Evolutionary conservation across 192 early-diverging fungal genomes (phyloP).

Genomic region (Entomortierella parvispora): DNA sequence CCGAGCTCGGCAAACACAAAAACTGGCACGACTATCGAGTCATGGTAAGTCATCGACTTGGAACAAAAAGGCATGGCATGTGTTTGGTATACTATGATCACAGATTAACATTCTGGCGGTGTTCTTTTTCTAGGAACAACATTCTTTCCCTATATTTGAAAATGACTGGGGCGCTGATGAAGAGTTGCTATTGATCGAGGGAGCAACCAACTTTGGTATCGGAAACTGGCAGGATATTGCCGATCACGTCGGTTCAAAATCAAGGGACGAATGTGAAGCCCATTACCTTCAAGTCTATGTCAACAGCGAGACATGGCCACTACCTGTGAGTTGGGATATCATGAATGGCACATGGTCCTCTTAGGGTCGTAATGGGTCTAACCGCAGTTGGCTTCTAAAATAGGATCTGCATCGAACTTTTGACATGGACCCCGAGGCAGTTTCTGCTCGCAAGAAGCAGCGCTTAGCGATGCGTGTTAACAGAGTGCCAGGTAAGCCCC

Average conservation of each 20-base stretch:
- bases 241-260: slow-evolving; percentile 92
- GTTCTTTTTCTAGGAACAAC: slow-evolving; percentile 66
- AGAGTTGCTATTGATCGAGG: slow-evolving; percentile 93
- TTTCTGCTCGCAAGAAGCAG: slow-evolving; percentile 48
- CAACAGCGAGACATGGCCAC: slow-evolving; percentile 79
- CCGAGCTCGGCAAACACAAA: slow-evolving; percentile 82
- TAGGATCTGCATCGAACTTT: slow-evolving; percentile 77
- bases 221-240: slow-evolving; percentile 98
- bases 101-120: background rate
- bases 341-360: too few relatives aligned
- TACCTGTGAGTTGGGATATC: slow-evolving; percentile 68
- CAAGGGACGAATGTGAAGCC: slow-evolving; percentile 84
- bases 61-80: too few relatives aligned
- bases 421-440: slow-evolving; percentile 63
- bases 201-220: slow-evolving; percentile 89
- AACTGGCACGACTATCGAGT: slow-evolving; percentile 91
- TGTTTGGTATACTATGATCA: too few relatives aligned
- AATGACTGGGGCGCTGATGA: slow-evolving; percentile 96
- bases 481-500: slow-evolving; percentile 34
- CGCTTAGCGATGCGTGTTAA: slow-evolving; percentile 30
- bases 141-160: slow-evolving; percentile 91
- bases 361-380: too few relatives aligned
- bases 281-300: slow-evolving; percentile 93
- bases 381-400: background rate
- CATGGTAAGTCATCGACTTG: slow-evolving; percentile 66